Evolutionary conservation across 2,329 filamentous ascomycete species (phyloP).

Genomic region (Tricladium varicosporioides): DNA sequence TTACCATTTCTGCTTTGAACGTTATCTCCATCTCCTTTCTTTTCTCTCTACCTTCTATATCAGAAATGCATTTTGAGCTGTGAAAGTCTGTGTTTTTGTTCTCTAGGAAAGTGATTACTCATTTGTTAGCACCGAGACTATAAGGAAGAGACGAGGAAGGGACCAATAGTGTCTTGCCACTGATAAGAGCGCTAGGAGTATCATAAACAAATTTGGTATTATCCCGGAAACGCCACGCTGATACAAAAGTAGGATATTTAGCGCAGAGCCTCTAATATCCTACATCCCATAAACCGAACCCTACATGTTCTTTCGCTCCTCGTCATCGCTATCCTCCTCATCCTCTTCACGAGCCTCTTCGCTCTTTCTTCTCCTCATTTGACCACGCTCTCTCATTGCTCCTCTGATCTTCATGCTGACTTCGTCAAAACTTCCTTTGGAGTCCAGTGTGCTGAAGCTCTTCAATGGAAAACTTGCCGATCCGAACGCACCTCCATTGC

Average conservation of each 20-base stretch:
- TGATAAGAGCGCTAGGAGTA: too few relatives aligned
- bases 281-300: background rate
- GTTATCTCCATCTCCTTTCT: too few relatives aligned
- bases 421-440: constrained; percentile 72
- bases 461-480: constrained; percentile 63
- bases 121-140: too few relatives aligned
- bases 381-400: constrained; percentile 78
- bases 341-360: constrained; percentile 40
- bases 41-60: too few relatives aligned
- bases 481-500: constrained; percentile 60
- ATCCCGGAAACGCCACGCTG: background rate
- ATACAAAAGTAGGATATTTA: background rate
- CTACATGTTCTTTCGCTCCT: constrained; percentile 29
- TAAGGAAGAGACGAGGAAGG: too few relatives aligned
- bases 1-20: too few relatives aligned
- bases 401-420: constrained; percentile 80
- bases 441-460: constrained; percentile 66
- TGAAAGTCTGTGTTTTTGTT: too few relatives aligned
- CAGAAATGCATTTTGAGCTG: too few relatives aligned
- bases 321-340: constrained; percentile 41
- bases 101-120: too few relatives aligned
- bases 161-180: too few relatives aligned
- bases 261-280: background rate
- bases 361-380: constrained; percentile 47
- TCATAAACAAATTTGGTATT: constrained; percentile 1